Percentiles rank a stretch among this genome's conserved stretches.
phyloP scores from a whole-genome alignment of 768 basidiomycete genomes.

The Harrya chromipes region DNA sequence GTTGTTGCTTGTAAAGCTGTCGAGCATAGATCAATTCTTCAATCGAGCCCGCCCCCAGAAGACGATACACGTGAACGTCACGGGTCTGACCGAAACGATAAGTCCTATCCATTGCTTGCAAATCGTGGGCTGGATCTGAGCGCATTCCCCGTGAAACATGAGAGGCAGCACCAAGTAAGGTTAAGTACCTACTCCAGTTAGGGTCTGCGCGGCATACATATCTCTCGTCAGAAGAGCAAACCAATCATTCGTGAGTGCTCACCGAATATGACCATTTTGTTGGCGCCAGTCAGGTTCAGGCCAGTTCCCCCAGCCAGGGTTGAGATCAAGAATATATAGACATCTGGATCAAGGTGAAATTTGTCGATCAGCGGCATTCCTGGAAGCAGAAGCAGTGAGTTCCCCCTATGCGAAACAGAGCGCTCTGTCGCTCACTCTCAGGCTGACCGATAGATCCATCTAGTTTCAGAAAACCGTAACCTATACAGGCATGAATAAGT shows the following conservation, averaged over 20 bases:
- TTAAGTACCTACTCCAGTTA: constrained; percentile 84
- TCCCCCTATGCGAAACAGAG: neutral
- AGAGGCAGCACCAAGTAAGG: neutral
- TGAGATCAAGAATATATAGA: constrained; percentile 85
- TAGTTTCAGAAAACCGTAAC: constrained; percentile 64
- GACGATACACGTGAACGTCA: constrained; percentile 79
- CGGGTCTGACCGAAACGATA: constrained; percentile 86
- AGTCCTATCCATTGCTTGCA: constrained; percentile 88
- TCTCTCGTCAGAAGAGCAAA: neutral
- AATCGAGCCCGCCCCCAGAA: constrained; percentile 82
- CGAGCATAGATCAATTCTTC: constrained; percentile 88
- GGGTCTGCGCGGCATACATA: constrained; percentile 60
- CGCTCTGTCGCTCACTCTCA: constrained; percentile 51
- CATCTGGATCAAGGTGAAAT: constrained; percentile 70
- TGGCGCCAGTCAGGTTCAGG: constrained; percentile 86
- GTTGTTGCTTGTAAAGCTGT: constrained; percentile 91
- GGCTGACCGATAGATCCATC: constrained; percentile 72
- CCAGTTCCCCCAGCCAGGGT: constrained; percentile 92
- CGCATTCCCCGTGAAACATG: neutral
- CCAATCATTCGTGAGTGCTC: constrained; percentile 19
- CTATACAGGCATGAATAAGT: constrained; percentile 24
- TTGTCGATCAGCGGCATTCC: constrained; percentile 85
- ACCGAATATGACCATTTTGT: constrained; percentile 93
- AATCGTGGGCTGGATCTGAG: constrained; percentile 89
- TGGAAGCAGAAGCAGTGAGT: constrained; percentile 25